Base-by-base conservation (phyloP, 2,329 filamentous ascomycete species). In the Fusarium nanum region DNA sequence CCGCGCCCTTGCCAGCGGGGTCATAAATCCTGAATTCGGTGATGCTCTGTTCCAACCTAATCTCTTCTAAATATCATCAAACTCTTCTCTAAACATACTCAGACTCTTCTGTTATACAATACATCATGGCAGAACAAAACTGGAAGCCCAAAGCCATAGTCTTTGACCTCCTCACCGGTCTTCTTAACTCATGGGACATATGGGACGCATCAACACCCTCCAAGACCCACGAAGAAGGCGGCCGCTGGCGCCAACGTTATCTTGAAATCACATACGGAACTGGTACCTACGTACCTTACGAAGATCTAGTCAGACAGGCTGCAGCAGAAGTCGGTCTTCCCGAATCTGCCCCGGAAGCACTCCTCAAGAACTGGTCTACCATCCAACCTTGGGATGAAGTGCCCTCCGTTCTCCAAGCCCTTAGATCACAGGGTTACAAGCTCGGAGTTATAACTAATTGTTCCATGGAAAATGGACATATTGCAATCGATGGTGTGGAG, bases 91-190 rank as follows among this genome's bases (percentile, higher is more conserved):
- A 13, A 30, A 13, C 6, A 30, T 30, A 30, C 3, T 44, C 41
- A 4, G 0, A 4, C 4, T 16, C 12, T 16, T 44, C 6, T 3
- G 3, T 57, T 10, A 1, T 5, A 1, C 4, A n/a, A 10, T 3
- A 7, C 0, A 14, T 0, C 0, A 44, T 54, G 57, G 41, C 11
- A 7, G 50, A 63, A 13, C 3, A 49, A 3, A 27, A 40, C 7
- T 79, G 77, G 78, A 71, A 61, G 7, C 78, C 78, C 2, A 76
- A 76, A 69, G 81, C 75, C 48, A 73, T 82, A 3, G 64, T 82
- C 30, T 82, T 83, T 32, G 80, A 83, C 60, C 79, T 82, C 28
- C 77, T 83, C 25, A 82, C 81, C 2, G 80, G 73, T 16, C 77
- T 82, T 1, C 67, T 81, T 9, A 76, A 83, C 71, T 81, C 79